Base-by-base conservation (phyloP, 106 monocot species). In the Ottelia alismoides region DNA sequence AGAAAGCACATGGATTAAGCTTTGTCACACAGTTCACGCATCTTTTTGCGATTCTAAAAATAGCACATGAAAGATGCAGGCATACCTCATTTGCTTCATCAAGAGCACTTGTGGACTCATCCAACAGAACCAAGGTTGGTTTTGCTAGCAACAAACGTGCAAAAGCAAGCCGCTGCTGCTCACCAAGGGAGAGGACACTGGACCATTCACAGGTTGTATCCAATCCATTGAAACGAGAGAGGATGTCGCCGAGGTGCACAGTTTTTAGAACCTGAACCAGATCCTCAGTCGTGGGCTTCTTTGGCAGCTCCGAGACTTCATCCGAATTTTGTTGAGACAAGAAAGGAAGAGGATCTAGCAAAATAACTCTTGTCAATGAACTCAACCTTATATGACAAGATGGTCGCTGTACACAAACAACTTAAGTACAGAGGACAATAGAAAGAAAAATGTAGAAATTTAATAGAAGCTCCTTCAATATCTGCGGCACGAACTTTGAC, bases 161-260 rank as follows among this genome's bases (percentile, higher is more conserved):
- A 65, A 86, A 81, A 21, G 80, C 80, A 58, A 86, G 77, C 28
- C 85, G 80, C 43, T 81, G 85, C 53, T 80, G 80, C 68, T 86
- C 80, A 21, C 85, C 85, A n/a, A n/a, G n/a, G n/a, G 85, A 86
- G 59, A 80, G 80, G 22, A 86, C 85, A 44, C 74, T 74, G 3
- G 85, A 76, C 85, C 85, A 86, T 25, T 55, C 83, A 60, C 64
- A 62, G 18, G 66, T 71, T 17, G 71, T 51, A 65, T 92, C 85
- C 56, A 92, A 58, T 10, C 78, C 81, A 67, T 76, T 67, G 48
- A 82, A 92, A 31, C 81, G 78, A 26, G 81, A 64, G 47, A 81
- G 45, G 52, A 92, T 82, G 31, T 82, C 81, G 7, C 81, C 76
- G 28, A 92, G 76, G 26, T 52, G 72, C 40, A 92, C 91, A 63